Evolutionary conservation across 495 filamentous ascomycete species (phyloP).

Genomic region (Aspergillus nanangensis): DNA sequence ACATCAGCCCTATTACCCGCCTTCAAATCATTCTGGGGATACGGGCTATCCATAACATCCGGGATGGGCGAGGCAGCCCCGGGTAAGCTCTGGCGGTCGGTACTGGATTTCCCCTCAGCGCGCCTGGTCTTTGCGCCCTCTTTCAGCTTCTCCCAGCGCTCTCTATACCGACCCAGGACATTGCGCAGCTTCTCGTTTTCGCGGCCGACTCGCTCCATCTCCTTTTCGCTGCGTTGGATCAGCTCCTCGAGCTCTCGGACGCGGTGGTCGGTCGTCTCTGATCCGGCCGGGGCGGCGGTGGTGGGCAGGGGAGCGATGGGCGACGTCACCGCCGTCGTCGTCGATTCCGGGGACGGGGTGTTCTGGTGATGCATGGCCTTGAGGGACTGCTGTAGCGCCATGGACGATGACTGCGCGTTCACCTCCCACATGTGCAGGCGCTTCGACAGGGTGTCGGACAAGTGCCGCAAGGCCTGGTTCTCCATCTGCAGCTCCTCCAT

Average conservation of each 20-base stretch:
- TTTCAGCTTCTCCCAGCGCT: conserved; percentile 82
- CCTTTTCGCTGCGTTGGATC: conserved; percentile 43
- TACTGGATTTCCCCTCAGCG: conserved; percentile 7
- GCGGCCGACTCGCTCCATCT: conserved; percentile 53
- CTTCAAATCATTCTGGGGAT: no score
- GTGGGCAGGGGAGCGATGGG: conserved; percentile 18
- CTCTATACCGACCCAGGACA: conserved; percentile 64
- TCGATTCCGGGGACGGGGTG: conserved; percentile 29
- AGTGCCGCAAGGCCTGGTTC: conserved; percentile 68
- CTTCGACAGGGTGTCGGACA: conserved; percentile 72
- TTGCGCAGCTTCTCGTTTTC: conserved; percentile 67
- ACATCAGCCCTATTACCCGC: no score
- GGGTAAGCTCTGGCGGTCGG: neutral
- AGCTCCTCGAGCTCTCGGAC: conserved; percentile 46
- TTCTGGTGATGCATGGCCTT: conserved; percentile 57
- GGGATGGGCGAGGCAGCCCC: no score
- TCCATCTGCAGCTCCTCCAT: conserved; percentile 81
- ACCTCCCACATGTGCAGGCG: conserved; percentile 83
- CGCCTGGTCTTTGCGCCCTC: conserved; percentile 66
- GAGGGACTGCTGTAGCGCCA: conserved; percentile 77
- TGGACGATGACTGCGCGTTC: conserved; percentile 71
- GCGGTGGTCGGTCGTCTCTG: conserved; percentile 31
- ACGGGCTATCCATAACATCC: no score
- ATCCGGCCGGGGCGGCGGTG: conserved; percentile 21
- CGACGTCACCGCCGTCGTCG: conserved; percentile 23